Base-by-base conservation (phyloP, 1,139 yeast species). In the Wickerhamomyces sp. region DNA sequence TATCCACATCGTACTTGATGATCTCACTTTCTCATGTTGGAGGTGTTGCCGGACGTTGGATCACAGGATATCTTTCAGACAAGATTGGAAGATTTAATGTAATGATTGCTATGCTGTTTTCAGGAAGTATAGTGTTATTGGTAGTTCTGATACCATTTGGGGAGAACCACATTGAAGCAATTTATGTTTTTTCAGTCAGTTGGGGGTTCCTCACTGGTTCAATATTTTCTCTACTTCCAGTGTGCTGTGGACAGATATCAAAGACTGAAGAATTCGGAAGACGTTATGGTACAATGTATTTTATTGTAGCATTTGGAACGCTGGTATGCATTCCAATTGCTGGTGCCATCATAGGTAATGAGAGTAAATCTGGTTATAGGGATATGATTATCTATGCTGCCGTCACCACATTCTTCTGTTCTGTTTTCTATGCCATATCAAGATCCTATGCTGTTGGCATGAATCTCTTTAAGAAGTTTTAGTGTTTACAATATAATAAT, bases 281-380 rank as follows among this genome's bases (percentile, higher is more conserved):
- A 51, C 70, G 84, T 18, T 82, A 78, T 52, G 84, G 89, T 0
- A 79, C 86, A 0, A 70, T 81, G 59, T 81, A 82, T 56, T 75
- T 78, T 47, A 66, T 78, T 32, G 79, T 79, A 33, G 72, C 85
- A 10, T 72, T 81, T 50, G 75, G 77, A 22, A 76, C 76, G 17
- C 62, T 81, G 31, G 67, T 71, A 0, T 70, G 75, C 2, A 62
- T 74, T 43, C 81, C 81, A 13, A 63, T 76, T 35, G 75, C 76
- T 2, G 79, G 81, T 32, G 75, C 75, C 10, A 63, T 31, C 24
- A 63, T 66, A 38, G 60, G 61, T 3, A 48, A 57, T 19, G 39
- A 34, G 3, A 16, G 35, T 2, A 22, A 18, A 7, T 8, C 20
- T 3, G 22, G 35, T 8, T 60, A 57, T 43, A 54, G 59, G 38